Evolutionary conservation across 768 basidiomycete genomes (phyloP).

Genomic region (Cystobasidium ongulense): DNA sequence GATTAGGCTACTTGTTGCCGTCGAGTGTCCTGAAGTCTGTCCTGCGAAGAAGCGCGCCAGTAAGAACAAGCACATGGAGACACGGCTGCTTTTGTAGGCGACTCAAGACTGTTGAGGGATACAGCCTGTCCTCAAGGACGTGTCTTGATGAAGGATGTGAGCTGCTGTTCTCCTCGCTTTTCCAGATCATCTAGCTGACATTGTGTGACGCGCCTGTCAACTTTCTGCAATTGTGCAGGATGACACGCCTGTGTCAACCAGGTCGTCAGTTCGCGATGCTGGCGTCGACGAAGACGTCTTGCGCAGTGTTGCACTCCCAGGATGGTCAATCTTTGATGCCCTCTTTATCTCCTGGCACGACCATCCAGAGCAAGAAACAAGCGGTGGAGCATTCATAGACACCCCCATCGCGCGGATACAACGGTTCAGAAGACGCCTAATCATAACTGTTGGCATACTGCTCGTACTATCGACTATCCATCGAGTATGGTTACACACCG

Average conservation of each 20-base stretch:
- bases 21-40: not conserved
- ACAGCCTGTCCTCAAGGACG: not conserved
- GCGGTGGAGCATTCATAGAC: not conserved
- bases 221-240: not conserved
- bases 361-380: constrained; percentile 1
- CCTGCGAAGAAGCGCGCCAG: not conserved
- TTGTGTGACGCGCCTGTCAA: no score
- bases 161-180: not conserved
- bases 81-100: not conserved
- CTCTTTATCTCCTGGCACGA: not conserved
- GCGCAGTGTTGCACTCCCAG: not conserved
- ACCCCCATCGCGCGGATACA: constrained; percentile 2
- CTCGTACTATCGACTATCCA: not conserved
- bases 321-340: constrained; percentile 9
- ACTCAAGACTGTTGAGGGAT: not conserved
- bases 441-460: not conserved
- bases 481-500: not conserved
- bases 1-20: not conserved
- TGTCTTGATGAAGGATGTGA: not conserved
- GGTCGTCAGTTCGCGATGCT: not conserved
- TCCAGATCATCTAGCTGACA: no score
- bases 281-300: constrained; percentile 2
- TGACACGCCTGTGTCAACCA: not conserved
- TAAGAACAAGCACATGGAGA: not conserved
- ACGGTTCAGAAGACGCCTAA: not conserved